Evolutionary conservation across 495 filamentous ascomycete genomes (phyloP).

Genomic region (Penicillium coffeae): DNA sequence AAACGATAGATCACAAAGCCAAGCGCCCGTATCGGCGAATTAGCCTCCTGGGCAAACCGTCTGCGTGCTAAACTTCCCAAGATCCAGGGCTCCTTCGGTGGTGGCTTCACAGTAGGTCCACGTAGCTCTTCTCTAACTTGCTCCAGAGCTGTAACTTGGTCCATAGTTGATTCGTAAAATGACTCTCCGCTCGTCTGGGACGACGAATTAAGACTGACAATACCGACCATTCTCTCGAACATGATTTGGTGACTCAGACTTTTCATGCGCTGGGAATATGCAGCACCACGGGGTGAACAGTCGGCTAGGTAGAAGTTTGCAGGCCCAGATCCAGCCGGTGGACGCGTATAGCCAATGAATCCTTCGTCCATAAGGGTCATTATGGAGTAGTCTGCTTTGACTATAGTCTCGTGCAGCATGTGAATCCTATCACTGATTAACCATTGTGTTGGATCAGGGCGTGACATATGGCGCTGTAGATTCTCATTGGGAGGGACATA

Average conservation of each 20-base stretch:
- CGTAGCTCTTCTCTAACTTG: conserved; percentile 13
- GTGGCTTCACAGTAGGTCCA: conserved; percentile 13
- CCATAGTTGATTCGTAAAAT: conserved; percentile 1
- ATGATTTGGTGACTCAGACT: conserved; percentile 1
- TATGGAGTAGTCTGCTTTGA: conserved; percentile 19
- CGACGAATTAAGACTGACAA: too few species aligned
- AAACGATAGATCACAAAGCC: conserved; percentile 31
- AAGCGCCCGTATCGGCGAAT: neutral
- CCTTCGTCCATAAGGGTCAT: conserved; percentile 24
- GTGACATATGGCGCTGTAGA: neutral
- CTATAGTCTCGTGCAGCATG: conserved; percentile 16
- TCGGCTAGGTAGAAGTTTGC: conserved; percentile 1
- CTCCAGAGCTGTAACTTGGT: conserved; percentile 17
- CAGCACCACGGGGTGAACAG: neutral
- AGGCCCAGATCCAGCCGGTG: too few species aligned
- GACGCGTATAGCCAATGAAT: too few species aligned
- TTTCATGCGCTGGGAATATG: conserved; percentile 12
- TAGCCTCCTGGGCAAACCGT: neutral
- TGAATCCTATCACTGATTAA: conserved; percentile 19
- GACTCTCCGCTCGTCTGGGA: neutral
- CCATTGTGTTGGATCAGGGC: conserved; percentile 15
- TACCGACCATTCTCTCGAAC: neutral
- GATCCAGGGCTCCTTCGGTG: conserved; percentile 20
- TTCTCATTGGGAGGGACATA: too few species aligned
- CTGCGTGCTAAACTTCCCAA: neutral